Conservation (phyloP, 768 basidiomycete genomes). For the Collybia sordida region DNA sequence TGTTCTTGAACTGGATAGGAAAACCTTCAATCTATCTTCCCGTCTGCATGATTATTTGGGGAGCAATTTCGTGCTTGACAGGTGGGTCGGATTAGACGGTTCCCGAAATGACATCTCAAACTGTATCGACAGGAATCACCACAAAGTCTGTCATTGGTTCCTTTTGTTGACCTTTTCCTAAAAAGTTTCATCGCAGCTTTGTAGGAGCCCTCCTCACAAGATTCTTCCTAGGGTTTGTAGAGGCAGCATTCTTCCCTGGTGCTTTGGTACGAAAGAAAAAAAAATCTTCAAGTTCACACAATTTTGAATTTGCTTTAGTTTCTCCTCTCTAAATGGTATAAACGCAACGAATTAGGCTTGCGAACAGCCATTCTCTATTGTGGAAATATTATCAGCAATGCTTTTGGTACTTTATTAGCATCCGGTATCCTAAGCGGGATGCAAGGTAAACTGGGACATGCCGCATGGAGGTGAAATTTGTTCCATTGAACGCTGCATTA, state of each 20-base stretch:
- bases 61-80: conserved; percentile 48
- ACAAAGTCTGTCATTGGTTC: conserved; percentile 13
- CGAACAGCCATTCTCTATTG: conserved; percentile 69
- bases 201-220: conserved; percentile 63
- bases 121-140: conserved; percentile 12
- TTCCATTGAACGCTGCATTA: neutral
- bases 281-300: conserved; percentile 1
- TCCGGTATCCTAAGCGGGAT: conserved; percentile 72
- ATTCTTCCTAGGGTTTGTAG: conserved; percentile 78
- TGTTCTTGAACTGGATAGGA: conserved; percentile 64
- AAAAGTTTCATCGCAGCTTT: conserved; percentile 41
- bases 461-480: conserved; percentile 66
- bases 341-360: conserved; percentile 64
- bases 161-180: neutral
- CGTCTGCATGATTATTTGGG: conserved; percentile 67
- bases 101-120: neutral
- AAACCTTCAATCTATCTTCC: conserved; percentile 66
- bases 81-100: conserved; percentile 30
- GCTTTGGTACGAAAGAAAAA: conserved; percentile 38
- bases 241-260: conserved; percentile 72
- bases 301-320: conserved; percentile 28
- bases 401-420: conserved; percentile 78
- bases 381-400: conserved; percentile 77
- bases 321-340: conserved; percentile 73
- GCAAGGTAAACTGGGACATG: conserved; percentile 64